Evolutionary conservation across 1,139 yeast genomes (phyloP).

Genomic region (Yamadazyma jaroonii): DNA sequence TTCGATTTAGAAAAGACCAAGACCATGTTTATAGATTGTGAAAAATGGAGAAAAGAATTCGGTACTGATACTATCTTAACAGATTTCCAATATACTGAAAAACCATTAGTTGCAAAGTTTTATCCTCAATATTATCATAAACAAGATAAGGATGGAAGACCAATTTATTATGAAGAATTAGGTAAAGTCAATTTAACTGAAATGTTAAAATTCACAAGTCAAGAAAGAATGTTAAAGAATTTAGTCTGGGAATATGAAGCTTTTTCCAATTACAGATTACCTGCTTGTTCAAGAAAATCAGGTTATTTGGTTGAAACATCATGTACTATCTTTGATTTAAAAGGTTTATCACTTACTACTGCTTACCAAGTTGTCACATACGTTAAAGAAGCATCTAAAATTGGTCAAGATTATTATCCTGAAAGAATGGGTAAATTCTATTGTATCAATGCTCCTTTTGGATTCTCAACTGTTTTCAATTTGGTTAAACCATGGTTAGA

Average conservation of each 20-base stretch:
- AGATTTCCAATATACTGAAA: constrained; percentile 88
- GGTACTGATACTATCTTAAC: constrained; percentile 83
- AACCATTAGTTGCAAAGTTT: constrained; percentile 80
- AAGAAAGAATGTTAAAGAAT: constrained; percentile 94
- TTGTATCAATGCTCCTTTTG: constrained; percentile 95
- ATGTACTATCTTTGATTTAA: constrained; percentile 91
- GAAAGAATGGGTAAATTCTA: constrained; percentile 99
- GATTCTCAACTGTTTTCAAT: constrained; percentile 90
- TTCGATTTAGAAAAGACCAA: constrained; percentile 78
- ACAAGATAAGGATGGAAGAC: constrained; percentile 95
- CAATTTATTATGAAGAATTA: constrained; percentile 89
- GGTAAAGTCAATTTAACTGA: constrained; percentile 87
- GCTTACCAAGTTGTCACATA: constrained; percentile 85
- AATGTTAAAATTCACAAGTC: constrained; percentile 91
- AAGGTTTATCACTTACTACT: constrained; percentile 83
- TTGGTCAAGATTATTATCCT: constrained; percentile 97
- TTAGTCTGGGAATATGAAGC: constrained; percentile 98
- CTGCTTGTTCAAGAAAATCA: constrained; percentile 87
- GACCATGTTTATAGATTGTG: constrained; percentile 83
- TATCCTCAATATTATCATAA: constrained; percentile 98
- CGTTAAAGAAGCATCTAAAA: constrained; percentile 87
- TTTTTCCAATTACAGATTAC: constrained; percentile 76
- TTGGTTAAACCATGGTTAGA: constrained; percentile 91
- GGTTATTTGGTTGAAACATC: constrained; percentile 87
- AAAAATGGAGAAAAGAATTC: constrained; percentile 84